phyloP scores from a whole-genome alignment of 2,329 filamentous ascomycete species.

The Diplodia mutila region DNA sequence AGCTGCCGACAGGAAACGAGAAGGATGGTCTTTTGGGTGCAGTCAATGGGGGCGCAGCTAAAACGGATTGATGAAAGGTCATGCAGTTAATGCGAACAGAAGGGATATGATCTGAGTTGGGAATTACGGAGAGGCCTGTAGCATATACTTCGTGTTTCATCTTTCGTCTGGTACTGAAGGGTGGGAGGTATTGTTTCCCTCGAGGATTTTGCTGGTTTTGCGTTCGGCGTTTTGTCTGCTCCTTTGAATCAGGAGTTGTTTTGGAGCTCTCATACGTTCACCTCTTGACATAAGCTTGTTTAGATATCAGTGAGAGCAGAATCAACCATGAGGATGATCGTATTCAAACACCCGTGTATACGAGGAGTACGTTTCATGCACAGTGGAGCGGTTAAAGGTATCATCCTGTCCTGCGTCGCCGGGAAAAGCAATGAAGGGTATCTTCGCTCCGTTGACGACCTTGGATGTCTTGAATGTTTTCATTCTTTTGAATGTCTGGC shows the following conservation, averaged over 20 bases:
- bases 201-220: background rate
- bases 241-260: background rate
- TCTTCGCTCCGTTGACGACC: too few relatives aligned
- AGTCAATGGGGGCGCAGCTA: constrained; percentile 29
- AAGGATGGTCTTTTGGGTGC: constrained; percentile 66
- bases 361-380: background rate
- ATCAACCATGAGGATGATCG: background rate
- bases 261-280: background rate
- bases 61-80: constrained; percentile 35
- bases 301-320: constrained; percentile 17
- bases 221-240: constrained; percentile 12
- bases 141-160: constrained; percentile 12
- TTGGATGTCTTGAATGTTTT: too few relatives aligned
- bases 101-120: background rate
- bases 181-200: constrained; percentile 8
- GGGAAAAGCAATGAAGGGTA: too few relatives aligned
- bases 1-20: constrained; percentile 56
- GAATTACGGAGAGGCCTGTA: constrained; percentile 3
- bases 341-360: background rate
- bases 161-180: constrained; percentile 16
- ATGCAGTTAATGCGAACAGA: constrained; percentile 10
- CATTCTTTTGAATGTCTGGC: too few relatives aligned
- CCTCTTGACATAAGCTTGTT: background rate
- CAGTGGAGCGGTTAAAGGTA: too few relatives aligned
- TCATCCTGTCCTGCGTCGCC: too few relatives aligned